phyloP scores from a whole-genome alignment of 371 early-diverging fungal genomes.

The Dinochytrium kinnereticum region DNA sequence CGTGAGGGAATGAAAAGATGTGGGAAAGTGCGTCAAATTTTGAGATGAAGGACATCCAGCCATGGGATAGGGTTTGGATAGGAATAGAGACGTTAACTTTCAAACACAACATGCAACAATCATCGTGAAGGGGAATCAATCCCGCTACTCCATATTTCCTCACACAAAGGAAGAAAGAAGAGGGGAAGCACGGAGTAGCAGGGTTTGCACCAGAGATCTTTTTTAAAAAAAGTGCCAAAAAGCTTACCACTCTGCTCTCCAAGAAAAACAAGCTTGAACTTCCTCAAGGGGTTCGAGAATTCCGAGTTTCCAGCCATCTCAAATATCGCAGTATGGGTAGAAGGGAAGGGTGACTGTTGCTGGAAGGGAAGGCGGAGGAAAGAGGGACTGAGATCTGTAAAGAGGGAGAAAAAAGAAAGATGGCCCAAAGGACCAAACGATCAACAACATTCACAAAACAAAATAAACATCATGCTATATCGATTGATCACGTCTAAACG shows the following conservation, averaged over 20 bases:
- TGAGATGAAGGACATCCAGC: background rate
- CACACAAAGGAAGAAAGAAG: conserved; percentile 13
- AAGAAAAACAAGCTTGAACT: conserved; percentile 66
- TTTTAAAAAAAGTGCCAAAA: background rate
- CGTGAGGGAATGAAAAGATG: no score
- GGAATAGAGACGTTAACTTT: background rate
- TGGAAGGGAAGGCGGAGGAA: background rate
- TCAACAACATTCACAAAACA: no score
- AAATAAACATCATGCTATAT: no score
- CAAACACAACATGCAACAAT: background rate
- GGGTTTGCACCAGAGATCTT: conserved; percentile 5
- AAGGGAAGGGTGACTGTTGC: background rate
- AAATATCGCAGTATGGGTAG: background rate
- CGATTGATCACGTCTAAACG: no score
- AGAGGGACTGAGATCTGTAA: background rate
- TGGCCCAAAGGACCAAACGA: no score
- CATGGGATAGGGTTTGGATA: background rate
- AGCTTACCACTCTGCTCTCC: conserved; percentile 94
- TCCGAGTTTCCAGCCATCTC: conserved; percentile 28
- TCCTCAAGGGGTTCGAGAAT: conserved; percentile 42
- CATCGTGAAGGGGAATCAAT: background rate
- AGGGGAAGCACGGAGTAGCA: no score
- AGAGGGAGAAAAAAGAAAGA: no score
- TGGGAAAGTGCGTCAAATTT: conserved; percentile 6
- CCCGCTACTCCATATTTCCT: background rate